These are phyloP conservation scores for Daedalea quercina DNA, from an alignment of 768 basidiomycete species.

Conservation along the genomic window DNA sequence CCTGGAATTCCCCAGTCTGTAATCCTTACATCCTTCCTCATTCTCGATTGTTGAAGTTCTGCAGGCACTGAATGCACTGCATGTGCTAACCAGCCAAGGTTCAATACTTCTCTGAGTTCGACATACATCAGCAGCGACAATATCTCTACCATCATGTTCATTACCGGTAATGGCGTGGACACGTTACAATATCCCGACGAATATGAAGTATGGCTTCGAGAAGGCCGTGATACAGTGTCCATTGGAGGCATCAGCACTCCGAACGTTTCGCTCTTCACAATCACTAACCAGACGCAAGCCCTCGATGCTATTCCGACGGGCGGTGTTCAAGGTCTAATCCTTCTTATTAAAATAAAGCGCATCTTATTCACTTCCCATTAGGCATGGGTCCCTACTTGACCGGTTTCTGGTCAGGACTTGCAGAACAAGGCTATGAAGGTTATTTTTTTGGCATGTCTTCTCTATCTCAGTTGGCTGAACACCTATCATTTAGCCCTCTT, in stretches of 20 bases:
- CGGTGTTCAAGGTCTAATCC: slow-evolving; percentile 41
- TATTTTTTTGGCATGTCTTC: no score
- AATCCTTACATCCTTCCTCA: slow-evolving; percentile 12
- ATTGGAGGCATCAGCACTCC: slow-evolving; percentile 38
- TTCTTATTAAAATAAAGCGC: background rate
- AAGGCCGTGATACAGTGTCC: slow-evolving; percentile 40
- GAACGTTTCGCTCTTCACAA: slow-evolving; percentile 38
- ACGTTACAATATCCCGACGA: slow-evolving; percentile 41
- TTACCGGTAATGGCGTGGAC: slow-evolving; percentile 47
- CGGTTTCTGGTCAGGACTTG: slow-evolving; percentile 43
- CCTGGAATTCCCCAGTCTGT: slow-evolving; percentile 40
- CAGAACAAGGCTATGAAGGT: slow-evolving; percentile 45
- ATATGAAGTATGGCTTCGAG: slow-evolving; percentile 39
- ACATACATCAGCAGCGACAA: slow-evolving; percentile 41
- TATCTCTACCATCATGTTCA: slow-evolving; percentile 40
- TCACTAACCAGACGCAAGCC: slow-evolving; percentile 45
- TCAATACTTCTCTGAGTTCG: slow-evolving; percentile 41
- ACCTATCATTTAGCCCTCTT: slow-evolving; percentile 29
- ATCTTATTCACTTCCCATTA: background rate
- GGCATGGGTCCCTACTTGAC: slow-evolving; percentile 20
- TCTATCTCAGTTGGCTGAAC: slow-evolving; percentile 41
- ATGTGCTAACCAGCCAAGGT: slow-evolving; percentile 39
- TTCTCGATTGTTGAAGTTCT: background rate
- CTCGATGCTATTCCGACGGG: slow-evolving; percentile 51
- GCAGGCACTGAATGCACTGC: slow-evolving; percentile 40